Percentiles rank a stretch among this genome's conserved stretches.
Conservation (phyloP, 1,284 basidiomycete species). For the Ceratobasidium sp. region DNA sequence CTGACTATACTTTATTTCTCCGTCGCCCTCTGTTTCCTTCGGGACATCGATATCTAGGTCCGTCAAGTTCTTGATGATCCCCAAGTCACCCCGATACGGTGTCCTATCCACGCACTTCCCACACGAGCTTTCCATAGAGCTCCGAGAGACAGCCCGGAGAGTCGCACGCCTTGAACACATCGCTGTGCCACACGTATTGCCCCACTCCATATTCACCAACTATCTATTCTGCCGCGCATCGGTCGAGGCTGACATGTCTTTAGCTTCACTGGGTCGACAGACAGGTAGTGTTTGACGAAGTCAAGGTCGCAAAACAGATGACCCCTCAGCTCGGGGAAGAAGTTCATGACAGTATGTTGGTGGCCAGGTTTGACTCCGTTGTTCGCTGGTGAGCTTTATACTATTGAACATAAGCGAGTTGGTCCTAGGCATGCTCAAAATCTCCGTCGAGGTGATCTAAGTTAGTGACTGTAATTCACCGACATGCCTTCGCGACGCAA, state of each 20-base stretch:
- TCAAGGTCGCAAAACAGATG: neutral
- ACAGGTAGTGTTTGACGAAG: neutral
- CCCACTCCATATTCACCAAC: neutral
- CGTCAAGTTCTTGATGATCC: neutral
- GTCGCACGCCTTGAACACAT: neutral
- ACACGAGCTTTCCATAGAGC: neutral
- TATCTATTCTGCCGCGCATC: neutral
- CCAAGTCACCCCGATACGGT: neutral
- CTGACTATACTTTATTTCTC: neutral
- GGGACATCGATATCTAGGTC: neutral
- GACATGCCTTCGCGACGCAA: no score
- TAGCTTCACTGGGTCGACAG: neutral
- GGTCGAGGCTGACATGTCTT: neutral
- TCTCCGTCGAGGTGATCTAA: no score
- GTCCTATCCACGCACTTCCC: conserved; percentile 1
- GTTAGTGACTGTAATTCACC: no score
- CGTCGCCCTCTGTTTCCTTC: neutral
- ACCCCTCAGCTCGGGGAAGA: neutral
- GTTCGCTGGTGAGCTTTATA: no score
- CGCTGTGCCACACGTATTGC: neutral
- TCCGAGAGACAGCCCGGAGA: neutral
- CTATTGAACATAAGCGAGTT: no score
- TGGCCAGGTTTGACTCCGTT: no score
- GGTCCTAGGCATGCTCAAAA: no score
- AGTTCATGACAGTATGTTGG: no score